Percentiles rank a stretch among this genome's conserved stretches.
Evolutionary conservation across 208 protist species (phyloP).

Genomic region (Trypanosoma mega): DNA sequence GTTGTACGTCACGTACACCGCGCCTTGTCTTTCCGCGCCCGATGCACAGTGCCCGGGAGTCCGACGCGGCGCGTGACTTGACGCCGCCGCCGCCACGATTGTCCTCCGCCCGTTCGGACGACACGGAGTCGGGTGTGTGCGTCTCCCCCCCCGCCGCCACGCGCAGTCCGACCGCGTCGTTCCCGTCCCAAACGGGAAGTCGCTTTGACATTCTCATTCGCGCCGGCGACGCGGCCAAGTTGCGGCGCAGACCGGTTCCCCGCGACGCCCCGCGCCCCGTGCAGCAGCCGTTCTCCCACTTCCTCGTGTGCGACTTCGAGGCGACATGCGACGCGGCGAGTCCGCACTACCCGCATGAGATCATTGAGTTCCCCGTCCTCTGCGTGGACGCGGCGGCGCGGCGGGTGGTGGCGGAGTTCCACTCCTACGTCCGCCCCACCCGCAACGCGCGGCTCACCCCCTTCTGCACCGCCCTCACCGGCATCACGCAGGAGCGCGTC

Average conservation of each 20-base stretch:
- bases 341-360: slow-evolving; percentile 88
- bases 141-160: too few species aligned
- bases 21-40: too few species aligned
- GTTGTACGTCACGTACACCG: too few species aligned
- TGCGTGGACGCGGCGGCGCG: slow-evolving; percentile 73
- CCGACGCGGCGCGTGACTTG: not conserved
- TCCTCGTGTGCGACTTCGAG: slow-evolving; percentile 93
- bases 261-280: slow-evolving; percentile 24
- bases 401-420: slow-evolving; percentile 79
- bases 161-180: not conserved
- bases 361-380: slow-evolving; percentile 96
- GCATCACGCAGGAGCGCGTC: slow-evolving; percentile 93
- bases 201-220: slow-evolving; percentile 62
- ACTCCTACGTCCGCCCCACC: slow-evolving; percentile 89
- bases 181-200: slow-evolving; percentile 29
- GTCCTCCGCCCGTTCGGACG: too few species aligned
- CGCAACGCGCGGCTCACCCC: slow-evolving; percentile 68
- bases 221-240: slow-evolving; percentile 11
- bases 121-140: too few species aligned
- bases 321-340: slow-evolving; percentile 80
- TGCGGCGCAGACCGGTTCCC: slow-evolving; percentile 30
- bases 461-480: slow-evolving; percentile 95
- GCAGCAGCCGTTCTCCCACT: slow-evolving; percentile 86
- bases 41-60: not conserved
- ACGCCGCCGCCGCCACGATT: not conserved